Evolutionary conservation across 805 yeast species (phyloP), one percentile per base, ranked within the genome.

Genomic region (Lachancea sp.): DNA sequence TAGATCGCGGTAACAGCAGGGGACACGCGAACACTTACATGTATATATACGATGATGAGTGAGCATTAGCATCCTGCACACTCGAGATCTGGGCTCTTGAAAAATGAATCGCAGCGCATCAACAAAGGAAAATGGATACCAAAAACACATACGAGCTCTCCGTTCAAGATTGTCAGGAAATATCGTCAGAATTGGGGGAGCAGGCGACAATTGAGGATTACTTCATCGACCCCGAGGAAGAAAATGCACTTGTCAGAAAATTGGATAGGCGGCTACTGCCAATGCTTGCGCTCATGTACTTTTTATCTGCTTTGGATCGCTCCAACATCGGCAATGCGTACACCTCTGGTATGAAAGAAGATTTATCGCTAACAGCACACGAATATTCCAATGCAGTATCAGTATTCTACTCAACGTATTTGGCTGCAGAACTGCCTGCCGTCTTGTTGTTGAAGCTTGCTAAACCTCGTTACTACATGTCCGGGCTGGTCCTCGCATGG

Each of bases 251-350:
- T 25, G 50, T 59, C 8, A 50, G 57, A 17, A 65, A 65, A 44
- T 42, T 65, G 42, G 71, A 68, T 42, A 34, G 47, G 16, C 49
- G 59, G 12, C 44, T 66, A 3, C 45, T 67, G 46, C 69, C 71
- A 1, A 50, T 65, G 45, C 50, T 66, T 16, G 55, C 65, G 12
- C 43, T 56, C 38, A 56, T 65, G 51, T 68, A 67, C 49, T 63
- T 68, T 37, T 50, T 67, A 17, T 62, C 70, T 1, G 58, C 62
- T 49, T 59, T 81, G 47, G 86, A 81, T 55, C 75, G 72, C 48
- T 62, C 78, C 29, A 81, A 81, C 58, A 60, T 80, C 41, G 70
- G 73, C 44, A 77, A 78, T 53, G 85, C 85, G 1, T 80, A 78
- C 51, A 76, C 76, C 27, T 69, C 78, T 18, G 81, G 82, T 9